Percentiles rank a stretch among this genome's conserved stretches.
Evolutionary conservation across 73 alveolate genomes (phyloP).

Genomic region (Symbiodinium pilosum): DNA sequence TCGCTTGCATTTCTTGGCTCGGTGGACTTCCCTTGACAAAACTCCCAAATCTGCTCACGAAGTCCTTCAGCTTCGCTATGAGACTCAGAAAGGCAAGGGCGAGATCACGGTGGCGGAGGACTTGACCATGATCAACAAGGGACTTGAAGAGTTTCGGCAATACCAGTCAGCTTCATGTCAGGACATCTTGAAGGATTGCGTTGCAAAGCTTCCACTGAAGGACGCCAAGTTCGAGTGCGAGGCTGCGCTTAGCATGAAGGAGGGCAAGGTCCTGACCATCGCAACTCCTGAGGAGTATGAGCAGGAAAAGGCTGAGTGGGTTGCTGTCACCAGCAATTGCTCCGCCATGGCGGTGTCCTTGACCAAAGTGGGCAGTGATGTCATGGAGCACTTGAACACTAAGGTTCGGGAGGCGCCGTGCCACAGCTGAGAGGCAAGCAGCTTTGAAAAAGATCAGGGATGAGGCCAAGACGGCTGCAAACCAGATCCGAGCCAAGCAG

Average conservation of each 20-base stretch:
- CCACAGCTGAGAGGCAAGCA: background rate
- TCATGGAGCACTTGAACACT: conserved; percentile 14
- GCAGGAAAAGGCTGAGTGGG: background rate
- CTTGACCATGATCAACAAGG: background rate
- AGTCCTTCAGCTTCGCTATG: background rate
- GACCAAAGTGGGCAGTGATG: conserved; percentile 9
- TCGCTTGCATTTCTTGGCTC: background rate
- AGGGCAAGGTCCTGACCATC: background rate
- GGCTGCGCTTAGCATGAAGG: background rate
- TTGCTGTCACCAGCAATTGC: background rate
- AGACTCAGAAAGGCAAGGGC: background rate
- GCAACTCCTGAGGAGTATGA: background rate
- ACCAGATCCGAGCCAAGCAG: background rate
- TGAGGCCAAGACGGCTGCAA: background rate
- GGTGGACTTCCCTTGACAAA: background rate
- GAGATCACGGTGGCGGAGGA: background rate
- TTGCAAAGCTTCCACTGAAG: background rate
- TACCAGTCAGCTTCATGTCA: no score
- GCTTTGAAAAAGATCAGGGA: conserved; percentile 23
- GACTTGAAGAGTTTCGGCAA: background rate
- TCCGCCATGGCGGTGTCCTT: background rate
- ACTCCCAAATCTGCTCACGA: background rate
- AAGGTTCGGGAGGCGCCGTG: conserved; percentile 18
- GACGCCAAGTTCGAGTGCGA: background rate
- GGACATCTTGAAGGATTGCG: background rate